Conservation (phyloP, 768 basidiomycete species). For the Boletus edulis region DNA sequence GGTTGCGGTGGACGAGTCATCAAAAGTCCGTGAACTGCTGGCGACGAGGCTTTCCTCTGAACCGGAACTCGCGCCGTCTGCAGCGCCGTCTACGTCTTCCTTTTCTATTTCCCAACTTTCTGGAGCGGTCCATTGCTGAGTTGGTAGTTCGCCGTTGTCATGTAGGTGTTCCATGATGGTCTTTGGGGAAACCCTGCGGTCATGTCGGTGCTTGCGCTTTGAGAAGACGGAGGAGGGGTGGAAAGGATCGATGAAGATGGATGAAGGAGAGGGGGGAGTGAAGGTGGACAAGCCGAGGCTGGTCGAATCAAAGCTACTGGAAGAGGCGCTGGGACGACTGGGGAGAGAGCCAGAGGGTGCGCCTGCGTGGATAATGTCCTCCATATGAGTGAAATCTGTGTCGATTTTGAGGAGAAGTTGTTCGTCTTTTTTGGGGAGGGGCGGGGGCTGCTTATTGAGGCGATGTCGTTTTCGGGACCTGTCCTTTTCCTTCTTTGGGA, state of each 20-base stretch:
- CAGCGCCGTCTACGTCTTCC: slow-evolving; percentile 37
- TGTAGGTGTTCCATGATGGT: slow-evolving; percentile 21
- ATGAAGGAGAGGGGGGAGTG: slow-evolving; percentile 38
- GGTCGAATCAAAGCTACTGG: slow-evolving; percentile 24
- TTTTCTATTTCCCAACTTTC: slow-evolving; percentile 75
- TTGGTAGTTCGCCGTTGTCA: slow-evolving; percentile 14
- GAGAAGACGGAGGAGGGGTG: slow-evolving; percentile 12
- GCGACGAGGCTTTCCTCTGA: slow-evolving; percentile 34
- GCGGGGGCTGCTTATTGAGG: slow-evolving; percentile 21
- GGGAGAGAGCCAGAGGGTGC: slow-evolving; percentile 3
- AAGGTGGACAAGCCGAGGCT: slow-evolving; percentile 37
- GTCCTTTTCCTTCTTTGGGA: slow-evolving; percentile 30
- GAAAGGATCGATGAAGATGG: slow-evolving; percentile 40
- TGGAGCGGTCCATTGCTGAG: slow-evolving; percentile 61
- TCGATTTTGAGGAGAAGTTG: slow-evolving; percentile 12
- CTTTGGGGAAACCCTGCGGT: slow-evolving; percentile 55
- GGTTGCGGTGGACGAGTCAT: slow-evolving; percentile 10
- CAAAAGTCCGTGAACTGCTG: slow-evolving; percentile 16
- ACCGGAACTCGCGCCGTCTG: slow-evolving; percentile 39
- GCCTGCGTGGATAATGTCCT: slow-evolving; percentile 67
- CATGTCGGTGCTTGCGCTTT: slow-evolving; percentile 25
- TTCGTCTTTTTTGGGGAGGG: slow-evolving; percentile 28
- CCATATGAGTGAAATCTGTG: slow-evolving; percentile 57
- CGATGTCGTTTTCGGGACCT: slow-evolving; percentile 16
- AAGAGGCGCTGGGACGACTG: slow-evolving; percentile 19